These are phyloP conservation scores for Shiraia bambusicola DNA, from an alignment of 2,329 filamentous ascomycete species.

Conservation along the genomic window DNA sequence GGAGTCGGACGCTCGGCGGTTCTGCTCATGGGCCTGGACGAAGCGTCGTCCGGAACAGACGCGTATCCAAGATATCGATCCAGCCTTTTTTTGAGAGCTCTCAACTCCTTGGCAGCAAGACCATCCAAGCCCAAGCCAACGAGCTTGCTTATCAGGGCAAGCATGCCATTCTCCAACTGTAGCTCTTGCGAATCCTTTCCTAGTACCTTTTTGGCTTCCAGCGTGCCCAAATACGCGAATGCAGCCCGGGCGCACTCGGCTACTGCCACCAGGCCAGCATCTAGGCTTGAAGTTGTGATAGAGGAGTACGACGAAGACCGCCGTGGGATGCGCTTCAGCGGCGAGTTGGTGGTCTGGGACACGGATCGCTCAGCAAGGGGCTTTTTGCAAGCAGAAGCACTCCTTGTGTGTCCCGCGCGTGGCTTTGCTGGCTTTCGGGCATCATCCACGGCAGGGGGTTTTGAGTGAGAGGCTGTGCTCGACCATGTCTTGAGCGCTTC, in stretches of 20 bases:
- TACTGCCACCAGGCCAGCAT: slow-evolving; percentile 51
- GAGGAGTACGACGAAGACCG: slow-evolving; percentile 44
- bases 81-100: slow-evolving; percentile 64
- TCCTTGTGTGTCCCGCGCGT: slow-evolving; percentile 19
- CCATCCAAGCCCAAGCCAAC: slow-evolving; percentile 65
- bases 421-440: slow-evolving; percentile 23
- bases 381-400: slow-evolving; percentile 52
- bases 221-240: slow-evolving; percentile 63
- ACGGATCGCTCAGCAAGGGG: slow-evolving; percentile 63
- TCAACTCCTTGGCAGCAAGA: slow-evolving; percentile 69
- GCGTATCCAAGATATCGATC: slow-evolving; percentile 43
- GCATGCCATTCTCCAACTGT: slow-evolving; percentile 73
- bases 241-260: slow-evolving; percentile 71
- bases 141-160: slow-evolving; percentile 67
- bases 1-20: slow-evolving; percentile 31
- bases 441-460: slow-evolving; percentile 28
- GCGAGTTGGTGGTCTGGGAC: slow-evolving; percentile 62
- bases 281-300: slow-evolving; percentile 25
- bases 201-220: slow-evolving; percentile 55
- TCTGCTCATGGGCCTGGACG: slow-evolving; percentile 6
- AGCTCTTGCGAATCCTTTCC: slow-evolving; percentile 60
- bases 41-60: slow-evolving; percentile 4
- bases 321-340: slow-evolving; percentile 40
- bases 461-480: slow-evolving; percentile 17
- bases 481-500: slow-evolving; percentile 61